A percentile compares a stretch with the other conserved stretches of the same genome.
Evolutionary conservation across 2,329 filamentous ascomycete species (phyloP).

Genomic region (Fonsecaea pedrosoi): DNA sequence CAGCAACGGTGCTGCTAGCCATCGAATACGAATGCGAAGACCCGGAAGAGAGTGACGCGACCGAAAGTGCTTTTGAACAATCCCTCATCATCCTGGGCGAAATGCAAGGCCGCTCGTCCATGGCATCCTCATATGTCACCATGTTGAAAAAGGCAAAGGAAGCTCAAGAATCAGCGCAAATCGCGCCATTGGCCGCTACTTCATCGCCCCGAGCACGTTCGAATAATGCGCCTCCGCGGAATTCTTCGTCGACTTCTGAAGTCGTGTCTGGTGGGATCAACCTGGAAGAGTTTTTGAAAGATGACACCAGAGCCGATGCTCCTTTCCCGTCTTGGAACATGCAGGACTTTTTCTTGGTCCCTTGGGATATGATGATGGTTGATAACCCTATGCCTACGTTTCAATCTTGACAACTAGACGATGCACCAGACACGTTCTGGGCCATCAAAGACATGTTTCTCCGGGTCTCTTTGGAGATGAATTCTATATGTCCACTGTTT

Average conservation of each 20-base stretch:
- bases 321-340: constrained; percentile 5
- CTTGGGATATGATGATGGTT: constrained; percentile 5
- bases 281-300: neutral
- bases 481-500: constrained; percentile 17
- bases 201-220: neutral
- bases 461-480: neutral
- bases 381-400: neutral
- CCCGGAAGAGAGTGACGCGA: neutral
- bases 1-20: neutral
- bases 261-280: neutral
- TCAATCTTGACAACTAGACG: neutral
- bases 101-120: constrained; percentile 1
- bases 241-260: neutral
- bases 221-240: neutral
- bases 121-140: constrained; percentile 2
- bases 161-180: neutral
- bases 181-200: neutral
- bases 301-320: neutral
- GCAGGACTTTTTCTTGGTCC: constrained; percentile 1
- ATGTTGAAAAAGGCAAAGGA: constrained; percentile 3
- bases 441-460: neutral
- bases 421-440: neutral
- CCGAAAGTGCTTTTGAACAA: constrained; percentile 5
- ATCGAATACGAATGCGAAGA: constrained; percentile 1
- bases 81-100: neutral